Conservation (phyloP, 306 rosid species). For the Albizia julibrissin region DNA sequence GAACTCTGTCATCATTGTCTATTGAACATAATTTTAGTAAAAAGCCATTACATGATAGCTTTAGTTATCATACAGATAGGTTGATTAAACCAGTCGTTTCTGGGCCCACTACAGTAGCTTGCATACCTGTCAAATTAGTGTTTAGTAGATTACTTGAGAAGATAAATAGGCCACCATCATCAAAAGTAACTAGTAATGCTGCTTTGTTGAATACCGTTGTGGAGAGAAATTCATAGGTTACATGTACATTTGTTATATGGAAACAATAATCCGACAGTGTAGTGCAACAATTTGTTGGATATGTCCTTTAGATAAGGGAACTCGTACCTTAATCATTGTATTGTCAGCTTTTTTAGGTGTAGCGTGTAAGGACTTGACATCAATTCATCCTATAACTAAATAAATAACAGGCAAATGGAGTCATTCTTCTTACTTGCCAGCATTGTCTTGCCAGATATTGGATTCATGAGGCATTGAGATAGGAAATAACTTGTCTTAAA, state of each 20-base stretch:
- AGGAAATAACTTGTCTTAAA: neutral
- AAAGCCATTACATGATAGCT: slow-evolving; percentile 55
- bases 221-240: slow-evolving; percentile 69
- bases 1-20: slow-evolving; percentile 88
- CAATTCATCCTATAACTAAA: slow-evolving; percentile 25
- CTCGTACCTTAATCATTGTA: slow-evolving; percentile 22
- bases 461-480: slow-evolving; percentile 21
- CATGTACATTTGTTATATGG: slow-evolving; percentile 71
- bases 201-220: slow-evolving; percentile 60
- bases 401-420: slow-evolving; percentile 11
- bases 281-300: slow-evolving; percentile 44
- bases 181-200: slow-evolving; percentile 60
- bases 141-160: slow-evolving; percentile 99
- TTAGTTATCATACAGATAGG: slow-evolving; percentile 59
- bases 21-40: slow-evolving; percentile 56
- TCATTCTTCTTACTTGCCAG: slow-evolving; percentile 15
- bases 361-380: slow-evolving; percentile 15
- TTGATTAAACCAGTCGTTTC: slow-evolving; percentile 72
- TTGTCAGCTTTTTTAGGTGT: slow-evolving; percentile 35
- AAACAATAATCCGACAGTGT: slow-evolving; percentile 56
- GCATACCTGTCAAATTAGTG: slow-evolving; percentile 93
- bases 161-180: slow-evolving; percentile 92
- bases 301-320: slow-evolving; percentile 35
- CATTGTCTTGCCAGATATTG: neutral
- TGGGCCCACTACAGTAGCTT: slow-evolving; percentile 82